These are phyloP conservation scores for Neonectria sp. DNA, from an alignment of 2,329 filamentous ascomycete genomes.

Conservation along the genomic window DNA sequence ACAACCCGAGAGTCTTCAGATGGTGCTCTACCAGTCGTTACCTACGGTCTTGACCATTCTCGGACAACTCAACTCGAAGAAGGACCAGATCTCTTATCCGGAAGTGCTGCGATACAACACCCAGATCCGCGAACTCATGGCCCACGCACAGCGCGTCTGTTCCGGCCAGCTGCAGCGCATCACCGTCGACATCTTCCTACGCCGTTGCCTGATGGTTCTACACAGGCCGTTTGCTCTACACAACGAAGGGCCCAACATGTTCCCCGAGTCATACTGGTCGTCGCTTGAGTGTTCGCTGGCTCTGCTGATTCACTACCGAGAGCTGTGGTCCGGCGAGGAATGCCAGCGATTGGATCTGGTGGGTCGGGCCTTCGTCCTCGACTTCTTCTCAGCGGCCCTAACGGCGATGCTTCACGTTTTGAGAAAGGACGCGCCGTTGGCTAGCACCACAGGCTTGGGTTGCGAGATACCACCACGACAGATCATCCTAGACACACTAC, in stretches of 20 bases:
- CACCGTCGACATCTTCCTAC: slow-evolving; percentile 54
- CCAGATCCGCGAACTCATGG: slow-evolving; percentile 53
- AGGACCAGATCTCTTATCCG: slow-evolving; percentile 50
- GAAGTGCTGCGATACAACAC: slow-evolving; percentile 53
- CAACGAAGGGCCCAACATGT: slow-evolving; percentile 50
- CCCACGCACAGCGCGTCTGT: slow-evolving; percentile 49
- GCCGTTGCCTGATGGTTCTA: slow-evolving; percentile 54
- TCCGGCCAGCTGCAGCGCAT: slow-evolving; percentile 50
- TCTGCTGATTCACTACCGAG: slow-evolving; percentile 54
- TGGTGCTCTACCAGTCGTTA: slow-evolving; percentile 51
- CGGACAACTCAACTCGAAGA: slow-evolving; percentile 51
- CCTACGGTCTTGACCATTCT: slow-evolving; percentile 51
- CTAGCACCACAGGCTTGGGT: slow-evolving; percentile 44
- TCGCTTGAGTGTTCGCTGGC: slow-evolving; percentile 56
- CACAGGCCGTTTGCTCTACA: slow-evolving; percentile 55
- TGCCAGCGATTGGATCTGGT: slow-evolving; percentile 49
- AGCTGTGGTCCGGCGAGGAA: slow-evolving; percentile 51
- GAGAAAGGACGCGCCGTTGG: slow-evolving; percentile 52
- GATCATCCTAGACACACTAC: slow-evolving; percentile 53
- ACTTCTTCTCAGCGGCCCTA: slow-evolving; percentile 55
- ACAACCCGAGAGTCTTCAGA: slow-evolving; percentile 50
- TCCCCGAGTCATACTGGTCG: slow-evolving; percentile 55
- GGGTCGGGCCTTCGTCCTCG: slow-evolving; percentile 52
- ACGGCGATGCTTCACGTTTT: slow-evolving; percentile 54
- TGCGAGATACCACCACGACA: slow-evolving; percentile 53